Conservation (phyloP, 1,284 basidiomycete genomes). For the Rhodotorula sp. region DNA sequence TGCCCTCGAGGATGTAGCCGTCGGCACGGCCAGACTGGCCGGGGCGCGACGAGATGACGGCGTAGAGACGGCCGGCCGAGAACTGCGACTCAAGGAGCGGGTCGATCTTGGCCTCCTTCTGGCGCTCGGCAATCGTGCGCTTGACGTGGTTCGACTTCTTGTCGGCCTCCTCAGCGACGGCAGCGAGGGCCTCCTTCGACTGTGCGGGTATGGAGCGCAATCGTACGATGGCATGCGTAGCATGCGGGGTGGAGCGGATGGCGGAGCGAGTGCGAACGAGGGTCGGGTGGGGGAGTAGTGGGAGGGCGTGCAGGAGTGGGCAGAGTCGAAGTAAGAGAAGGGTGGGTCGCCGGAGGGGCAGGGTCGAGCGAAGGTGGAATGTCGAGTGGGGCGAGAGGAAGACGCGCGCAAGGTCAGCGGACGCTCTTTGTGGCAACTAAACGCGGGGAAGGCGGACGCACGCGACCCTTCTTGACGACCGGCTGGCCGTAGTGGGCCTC, state of each 20-base stretch:
- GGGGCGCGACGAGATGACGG: conserved; percentile 83
- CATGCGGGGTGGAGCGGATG: no score
- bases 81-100: conserved; percentile 81
- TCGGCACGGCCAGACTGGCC: conserved; percentile 92
- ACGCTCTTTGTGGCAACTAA: not conserved
- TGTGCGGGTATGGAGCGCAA: not conserved
- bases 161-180: conserved; percentile 60
- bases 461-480: conserved; percentile 81
- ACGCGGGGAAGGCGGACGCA: conserved; percentile 38
- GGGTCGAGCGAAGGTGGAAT: no score
- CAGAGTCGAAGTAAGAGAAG: no score
- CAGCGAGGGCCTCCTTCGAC: conserved; percentile 48
- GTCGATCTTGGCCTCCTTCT: conserved; percentile 92
- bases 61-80: conserved; percentile 84
- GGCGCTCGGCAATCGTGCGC: conserved; percentile 80
- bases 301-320: no score
- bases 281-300: no score
- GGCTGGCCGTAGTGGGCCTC: conserved; percentile 93
- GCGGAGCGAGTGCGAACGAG: no score
- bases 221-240: not conserved
- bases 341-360: no score
- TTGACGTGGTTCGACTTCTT: conserved; percentile 87
- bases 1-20: conserved; percentile 93
- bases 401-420: not conserved
- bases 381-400: not conserved